Evolutionary conservation across 495 filamentous ascomycete species (phyloP).

Genomic region (Penicillium ucsense): DNA sequence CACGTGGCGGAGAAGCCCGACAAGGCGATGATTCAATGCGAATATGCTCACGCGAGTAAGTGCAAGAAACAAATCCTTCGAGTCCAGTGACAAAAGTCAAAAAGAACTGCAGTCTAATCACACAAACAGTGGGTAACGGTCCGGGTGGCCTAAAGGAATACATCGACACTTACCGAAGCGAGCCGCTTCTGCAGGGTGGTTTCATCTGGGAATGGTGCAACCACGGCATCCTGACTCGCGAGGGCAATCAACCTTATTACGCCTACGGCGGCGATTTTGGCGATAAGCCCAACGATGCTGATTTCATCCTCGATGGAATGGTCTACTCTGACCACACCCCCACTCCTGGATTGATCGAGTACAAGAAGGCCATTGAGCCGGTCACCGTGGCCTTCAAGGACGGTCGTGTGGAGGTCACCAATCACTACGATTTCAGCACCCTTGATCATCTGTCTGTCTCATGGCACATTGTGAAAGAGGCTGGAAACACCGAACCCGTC

Average conservation of each 20-base stretch:
- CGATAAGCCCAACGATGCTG: slow-evolving; percentile 53
- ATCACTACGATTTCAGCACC: slow-evolving; percentile 43
- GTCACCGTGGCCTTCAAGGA: slow-evolving; percentile 20
- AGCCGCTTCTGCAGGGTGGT: slow-evolving; percentile 53
- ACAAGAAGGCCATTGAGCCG: slow-evolving; percentile 53
- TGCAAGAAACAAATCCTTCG: not conserved
- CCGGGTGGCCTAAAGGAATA: slow-evolving; percentile 60
- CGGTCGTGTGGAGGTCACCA: slow-evolving; percentile 33
- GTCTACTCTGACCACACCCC: slow-evolving; percentile 47
- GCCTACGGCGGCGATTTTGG: slow-evolving; percentile 62
- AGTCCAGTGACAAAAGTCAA: slow-evolving; percentile 19
- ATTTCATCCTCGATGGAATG: slow-evolving; percentile 61
- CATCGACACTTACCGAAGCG: slow-evolving; percentile 44
- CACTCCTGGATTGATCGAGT: slow-evolving; percentile 48
- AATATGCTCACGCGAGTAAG: slow-evolving; percentile 49
- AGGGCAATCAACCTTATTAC: slow-evolving; percentile 42
- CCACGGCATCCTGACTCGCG: slow-evolving; percentile 50
- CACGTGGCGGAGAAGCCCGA: slow-evolving; percentile 30
- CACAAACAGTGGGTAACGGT: slow-evolving; percentile 59
- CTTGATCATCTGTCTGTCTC: slow-evolving; percentile 39
- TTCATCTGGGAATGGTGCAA: slow-evolving; percentile 71
- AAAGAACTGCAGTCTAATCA: slow-evolving; percentile 26
- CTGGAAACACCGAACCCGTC: slow-evolving; percentile 16
- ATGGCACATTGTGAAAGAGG: slow-evolving; percentile 34
- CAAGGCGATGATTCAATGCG: slow-evolving; percentile 54